A percentile compares a stretch with the other conserved stretches of the same genome.
These are phyloP conservation scores for Meyerozyma guilliermondii DNA, from an alignment of 1,139 yeast genomes.

Conservation along the genomic window DNA sequence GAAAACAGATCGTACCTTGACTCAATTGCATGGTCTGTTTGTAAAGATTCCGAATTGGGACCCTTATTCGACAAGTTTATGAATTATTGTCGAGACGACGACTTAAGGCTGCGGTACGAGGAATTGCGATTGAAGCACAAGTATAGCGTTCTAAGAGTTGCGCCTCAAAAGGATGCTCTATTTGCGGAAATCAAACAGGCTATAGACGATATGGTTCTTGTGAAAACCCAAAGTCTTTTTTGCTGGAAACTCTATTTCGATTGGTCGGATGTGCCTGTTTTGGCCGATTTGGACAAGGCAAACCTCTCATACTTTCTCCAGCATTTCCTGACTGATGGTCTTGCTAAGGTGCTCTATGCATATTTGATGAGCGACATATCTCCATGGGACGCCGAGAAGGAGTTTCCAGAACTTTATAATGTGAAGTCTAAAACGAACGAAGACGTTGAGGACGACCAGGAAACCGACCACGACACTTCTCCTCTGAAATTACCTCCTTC, in stretches of 20 bases:
- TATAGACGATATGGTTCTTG: constrained; percentile 70
- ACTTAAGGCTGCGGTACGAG: constrained; percentile 53
- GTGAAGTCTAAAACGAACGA: constrained; percentile 5
- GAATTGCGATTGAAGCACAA: constrained; percentile 54
- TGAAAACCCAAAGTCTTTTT: constrained; percentile 49
- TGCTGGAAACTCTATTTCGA: constrained; percentile 81
- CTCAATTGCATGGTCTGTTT: constrained; percentile 45
- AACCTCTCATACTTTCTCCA: constrained; percentile 46
- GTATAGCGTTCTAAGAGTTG: constrained; percentile 45
- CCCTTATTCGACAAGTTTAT: constrained; percentile 51
- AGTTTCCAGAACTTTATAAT: constrained; percentile 8
- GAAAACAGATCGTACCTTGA: constrained; percentile 32
- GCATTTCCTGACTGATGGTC: constrained; percentile 55
- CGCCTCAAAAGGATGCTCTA: constrained; percentile 33
- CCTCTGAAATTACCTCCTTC: constrained; percentile 34
- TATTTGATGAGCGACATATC: constrained; percentile 64
- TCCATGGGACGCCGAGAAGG: constrained; percentile 34
- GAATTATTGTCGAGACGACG: constrained; percentile 61
- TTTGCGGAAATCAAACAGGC: constrained; percentile 46
- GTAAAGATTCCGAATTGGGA: constrained; percentile 47
- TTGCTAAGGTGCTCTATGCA: constrained; percentile 60
- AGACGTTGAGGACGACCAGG: constrained; percentile 4
- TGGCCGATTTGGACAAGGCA: constrained; percentile 46
- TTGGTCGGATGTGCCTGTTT: constrained; percentile 56
- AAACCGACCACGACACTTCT: neutral